Percentiles rank a stretch among this genome's conserved stretches.
Conservation (phyloP, 768 basidiomycete species). For the Russula ochroleuca region DNA sequence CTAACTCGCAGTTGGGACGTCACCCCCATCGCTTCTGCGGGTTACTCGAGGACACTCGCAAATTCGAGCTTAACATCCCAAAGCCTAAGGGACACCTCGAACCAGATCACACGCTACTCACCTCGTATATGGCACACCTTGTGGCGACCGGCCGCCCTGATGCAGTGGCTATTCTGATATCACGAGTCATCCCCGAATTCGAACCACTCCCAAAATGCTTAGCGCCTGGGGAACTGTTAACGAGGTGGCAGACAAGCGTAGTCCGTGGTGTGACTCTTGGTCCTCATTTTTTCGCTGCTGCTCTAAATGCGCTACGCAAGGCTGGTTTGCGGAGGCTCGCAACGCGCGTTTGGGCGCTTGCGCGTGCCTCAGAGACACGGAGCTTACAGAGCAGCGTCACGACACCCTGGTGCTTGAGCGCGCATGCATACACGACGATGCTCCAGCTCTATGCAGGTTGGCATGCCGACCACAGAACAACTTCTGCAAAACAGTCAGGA, state of each 20-base stretch:
- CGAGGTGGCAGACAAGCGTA: conserved; percentile 11
- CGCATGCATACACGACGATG: conserved; percentile 70
- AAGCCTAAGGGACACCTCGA: conserved; percentile 22
- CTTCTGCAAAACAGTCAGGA: not conserved
- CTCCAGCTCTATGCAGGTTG: conserved; percentile 51
- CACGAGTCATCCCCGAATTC: conserved; percentile 54
- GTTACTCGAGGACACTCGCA: conserved; percentile 3
- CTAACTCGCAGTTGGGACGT: not conserved
- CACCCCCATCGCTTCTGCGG: not conserved
- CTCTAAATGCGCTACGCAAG: conserved; percentile 60
- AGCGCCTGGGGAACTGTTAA: not conserved
- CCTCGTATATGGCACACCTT: conserved; percentile 50
- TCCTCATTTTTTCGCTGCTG: conserved; percentile 52
- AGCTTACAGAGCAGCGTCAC: conserved; percentile 43
- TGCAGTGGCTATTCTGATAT: conserved; percentile 46
- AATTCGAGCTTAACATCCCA: conserved; percentile 26
- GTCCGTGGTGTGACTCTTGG: conserved; percentile 38
- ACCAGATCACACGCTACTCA: conserved; percentile 47
- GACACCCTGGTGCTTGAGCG: conserved; percentile 59
- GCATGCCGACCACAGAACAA: conserved; percentile 15
- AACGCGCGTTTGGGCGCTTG: conserved; percentile 62
- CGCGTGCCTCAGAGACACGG: conserved; percentile 50
- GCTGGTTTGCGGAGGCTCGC: conserved; percentile 50
- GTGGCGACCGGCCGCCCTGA: conserved; percentile 46
- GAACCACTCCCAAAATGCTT: conserved; percentile 18